These are phyloP conservation scores for Allantophomopsis lycopodina DNA, from an alignment of 2,329 filamentous ascomycete genomes.

Conservation along the genomic window DNA sequence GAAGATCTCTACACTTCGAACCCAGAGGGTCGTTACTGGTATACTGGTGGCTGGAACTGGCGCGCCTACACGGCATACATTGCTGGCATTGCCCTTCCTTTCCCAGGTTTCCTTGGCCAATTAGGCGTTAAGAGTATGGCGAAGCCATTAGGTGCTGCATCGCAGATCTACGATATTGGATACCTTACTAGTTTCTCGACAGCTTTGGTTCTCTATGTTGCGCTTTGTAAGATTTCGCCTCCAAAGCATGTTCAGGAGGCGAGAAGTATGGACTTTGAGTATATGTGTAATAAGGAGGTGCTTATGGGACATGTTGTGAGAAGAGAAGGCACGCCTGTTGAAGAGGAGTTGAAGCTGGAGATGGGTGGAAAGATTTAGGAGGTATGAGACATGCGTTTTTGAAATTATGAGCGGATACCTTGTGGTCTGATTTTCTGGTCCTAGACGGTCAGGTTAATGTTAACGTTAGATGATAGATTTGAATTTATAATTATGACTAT, in stretches of 20 bases:
- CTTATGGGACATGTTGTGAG: not conserved
- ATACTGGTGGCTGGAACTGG: constrained; percentile 19
- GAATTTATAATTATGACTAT: no score
- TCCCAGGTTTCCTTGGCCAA: constrained; percentile 9
- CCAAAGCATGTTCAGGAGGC: not conserved
- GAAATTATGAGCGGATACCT: no score
- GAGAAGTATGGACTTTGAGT: not conserved
- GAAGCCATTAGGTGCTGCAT: constrained; percentile 2
- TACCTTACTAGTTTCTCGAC: constrained; percentile 13
- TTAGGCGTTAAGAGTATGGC: constrained; percentile 3
- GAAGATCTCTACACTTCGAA: constrained; percentile 17
- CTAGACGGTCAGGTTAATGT: no score
- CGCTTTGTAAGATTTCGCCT: constrained; percentile 2
- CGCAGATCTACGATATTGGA: constrained; percentile 11
- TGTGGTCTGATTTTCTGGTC: no score
- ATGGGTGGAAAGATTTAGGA: not conserved
- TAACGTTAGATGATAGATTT: no score
- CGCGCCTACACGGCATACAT: constrained; percentile 7
- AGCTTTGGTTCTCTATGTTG: constrained; percentile 8
- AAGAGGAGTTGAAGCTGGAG: not conserved
- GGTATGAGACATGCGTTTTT: no score
- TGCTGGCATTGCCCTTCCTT: constrained; percentile 9
- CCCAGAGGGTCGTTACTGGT: constrained; percentile 18
- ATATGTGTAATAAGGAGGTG: not conserved
- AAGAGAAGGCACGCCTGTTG: not conserved